phyloP scores from a whole-genome alignment of 208 protist species.

The Wallacemonas sp. region DNA sequence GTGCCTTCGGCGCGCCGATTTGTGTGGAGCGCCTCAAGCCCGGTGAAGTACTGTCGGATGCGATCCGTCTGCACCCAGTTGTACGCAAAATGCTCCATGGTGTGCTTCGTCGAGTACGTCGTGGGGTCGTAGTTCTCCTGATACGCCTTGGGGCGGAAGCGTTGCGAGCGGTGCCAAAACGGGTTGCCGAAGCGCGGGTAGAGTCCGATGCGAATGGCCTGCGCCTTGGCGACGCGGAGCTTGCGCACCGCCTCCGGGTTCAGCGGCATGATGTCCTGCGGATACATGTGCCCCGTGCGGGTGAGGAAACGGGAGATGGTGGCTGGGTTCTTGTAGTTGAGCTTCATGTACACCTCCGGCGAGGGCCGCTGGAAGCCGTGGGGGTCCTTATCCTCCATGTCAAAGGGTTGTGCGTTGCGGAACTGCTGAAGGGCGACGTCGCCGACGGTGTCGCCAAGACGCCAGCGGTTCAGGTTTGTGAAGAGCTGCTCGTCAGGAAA shows the following conservation, averaged over 20 bases:
- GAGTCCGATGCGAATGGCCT: conserved; percentile 86
- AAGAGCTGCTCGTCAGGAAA: conserved; percentile 90
- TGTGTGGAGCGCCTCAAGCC: conserved; percentile 54
- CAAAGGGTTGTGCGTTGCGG: conserved; percentile 88
- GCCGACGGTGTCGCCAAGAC: conserved; percentile 82
- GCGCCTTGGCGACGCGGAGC: conserved; percentile 79
- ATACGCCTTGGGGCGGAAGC: conserved; percentile 82
- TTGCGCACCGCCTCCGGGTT: conserved; percentile 85
- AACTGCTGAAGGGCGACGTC: conserved; percentile 89
- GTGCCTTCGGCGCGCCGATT: conserved; percentile 30
- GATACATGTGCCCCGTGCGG: conserved; percentile 88
- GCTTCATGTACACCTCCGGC: conserved; percentile 91
- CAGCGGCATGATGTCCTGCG: conserved; percentile 83
- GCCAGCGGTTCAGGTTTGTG: conserved; percentile 83
- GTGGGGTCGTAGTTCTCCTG: conserved; percentile 90
- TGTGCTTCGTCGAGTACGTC: conserved; percentile 88
- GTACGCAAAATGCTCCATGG: conserved; percentile 90
- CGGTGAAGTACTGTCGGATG: conserved; percentile 83
- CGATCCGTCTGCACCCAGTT: conserved; percentile 91
- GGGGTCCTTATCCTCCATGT: conserved; percentile 84
- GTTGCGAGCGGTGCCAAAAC: conserved; percentile 87
- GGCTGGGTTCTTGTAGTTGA: conserved; percentile 93
- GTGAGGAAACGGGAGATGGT: conserved; percentile 89
- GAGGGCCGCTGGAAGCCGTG: conserved; percentile 75
- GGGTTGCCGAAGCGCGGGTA: conserved; percentile 91